Conservation (phyloP, 1,284 basidiomycete genomes). For the Ganoderma multipileum region DNA sequence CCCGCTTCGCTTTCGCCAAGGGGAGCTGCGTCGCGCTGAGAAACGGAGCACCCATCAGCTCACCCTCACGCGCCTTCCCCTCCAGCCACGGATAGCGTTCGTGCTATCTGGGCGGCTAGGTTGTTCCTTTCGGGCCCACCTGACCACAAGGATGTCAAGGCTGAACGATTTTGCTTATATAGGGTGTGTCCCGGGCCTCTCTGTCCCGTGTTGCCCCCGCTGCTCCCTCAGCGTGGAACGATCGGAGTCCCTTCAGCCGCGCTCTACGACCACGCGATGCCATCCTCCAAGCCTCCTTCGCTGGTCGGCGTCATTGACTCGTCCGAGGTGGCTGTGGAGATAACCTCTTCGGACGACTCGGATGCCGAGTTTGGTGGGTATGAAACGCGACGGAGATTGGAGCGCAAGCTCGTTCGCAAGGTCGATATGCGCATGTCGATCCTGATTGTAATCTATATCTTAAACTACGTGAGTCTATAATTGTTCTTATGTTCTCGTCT, state of each 20-base stretch:
- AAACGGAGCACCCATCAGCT: background rate
- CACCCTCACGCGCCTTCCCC: background rate
- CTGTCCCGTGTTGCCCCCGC: background rate
- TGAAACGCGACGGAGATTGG: slow-evolving; percentile 50
- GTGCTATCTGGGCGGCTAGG: background rate
- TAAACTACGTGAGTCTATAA: slow-evolving; percentile 60
- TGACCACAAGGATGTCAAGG: background rate
- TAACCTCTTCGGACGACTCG: slow-evolving; percentile 19
- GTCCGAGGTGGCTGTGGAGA: slow-evolving; percentile 12
- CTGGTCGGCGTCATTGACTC: slow-evolving; percentile 17
- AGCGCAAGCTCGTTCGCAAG: slow-evolving; percentile 61
- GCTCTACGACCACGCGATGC: slow-evolving; percentile 4
- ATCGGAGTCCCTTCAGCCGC: no score
- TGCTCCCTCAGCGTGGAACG: background rate
- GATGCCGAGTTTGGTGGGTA: slow-evolving; percentile 50
- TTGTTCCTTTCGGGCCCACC: no score
- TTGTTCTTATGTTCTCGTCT: no score
- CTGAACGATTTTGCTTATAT: background rate
- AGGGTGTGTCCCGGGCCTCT: background rate
- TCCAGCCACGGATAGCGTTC: background rate
- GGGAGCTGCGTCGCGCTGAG: background rate
- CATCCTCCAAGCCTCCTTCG: slow-evolving; percentile 21
- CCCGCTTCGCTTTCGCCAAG: background rate
- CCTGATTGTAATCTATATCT: slow-evolving; percentile 68
- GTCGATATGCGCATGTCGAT: slow-evolving; percentile 71